Evolutionary conservation across 2,329 filamentous ascomycete genomes (phyloP).

Genomic region (Xylaria sp.): DNA sequence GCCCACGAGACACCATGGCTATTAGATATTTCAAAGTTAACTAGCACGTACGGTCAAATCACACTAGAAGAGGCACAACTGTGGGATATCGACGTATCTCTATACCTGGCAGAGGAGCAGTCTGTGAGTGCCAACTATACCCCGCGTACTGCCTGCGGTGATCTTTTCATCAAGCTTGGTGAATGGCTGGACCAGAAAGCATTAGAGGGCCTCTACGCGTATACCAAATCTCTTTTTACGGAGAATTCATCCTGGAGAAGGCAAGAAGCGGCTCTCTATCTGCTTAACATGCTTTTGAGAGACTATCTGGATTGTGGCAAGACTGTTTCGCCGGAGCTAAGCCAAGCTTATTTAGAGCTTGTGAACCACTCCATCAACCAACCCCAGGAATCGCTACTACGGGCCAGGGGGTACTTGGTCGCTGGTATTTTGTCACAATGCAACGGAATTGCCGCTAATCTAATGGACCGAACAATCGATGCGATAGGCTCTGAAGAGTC

Average conservation of each 20-base stretch:
- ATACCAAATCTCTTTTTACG: conserved; percentile 79
- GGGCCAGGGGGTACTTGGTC: conserved; percentile 87
- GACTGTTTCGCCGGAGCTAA: conserved; percentile 73
- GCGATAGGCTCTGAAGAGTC: conserved; percentile 79
- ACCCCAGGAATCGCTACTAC: conserved; percentile 77
- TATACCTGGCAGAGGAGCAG: conserved; percentile 94
- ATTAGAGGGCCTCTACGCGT: conserved; percentile 80
- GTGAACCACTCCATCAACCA: conserved; percentile 80
- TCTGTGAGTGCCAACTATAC: conserved; percentile 97
- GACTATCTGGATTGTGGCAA: conserved; percentile 85
- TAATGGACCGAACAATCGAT: conserved; percentile 78
- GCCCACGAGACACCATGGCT: conserved; percentile 80
- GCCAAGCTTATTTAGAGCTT: conserved; percentile 80
- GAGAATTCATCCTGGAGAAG: conserved; percentile 65
- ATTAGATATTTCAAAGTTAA: conserved; percentile 85
- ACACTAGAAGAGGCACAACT: conserved; percentile 91
- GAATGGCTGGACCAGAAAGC: conserved; percentile 85
- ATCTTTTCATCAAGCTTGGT: conserved; percentile 89
- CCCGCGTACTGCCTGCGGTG: conserved; percentile 89
- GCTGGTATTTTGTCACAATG: conserved; percentile 82
- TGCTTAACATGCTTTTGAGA: conserved; percentile 84
- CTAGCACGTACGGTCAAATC: conserved; percentile 87
- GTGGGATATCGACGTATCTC: conserved; percentile 96
- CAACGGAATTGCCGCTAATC: conserved; percentile 68
- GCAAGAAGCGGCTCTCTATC: conserved; percentile 84